Base-by-base conservation (phyloP, 2,329 filamentous ascomycete genomes). In the Cordyceps farinosa region DNA sequence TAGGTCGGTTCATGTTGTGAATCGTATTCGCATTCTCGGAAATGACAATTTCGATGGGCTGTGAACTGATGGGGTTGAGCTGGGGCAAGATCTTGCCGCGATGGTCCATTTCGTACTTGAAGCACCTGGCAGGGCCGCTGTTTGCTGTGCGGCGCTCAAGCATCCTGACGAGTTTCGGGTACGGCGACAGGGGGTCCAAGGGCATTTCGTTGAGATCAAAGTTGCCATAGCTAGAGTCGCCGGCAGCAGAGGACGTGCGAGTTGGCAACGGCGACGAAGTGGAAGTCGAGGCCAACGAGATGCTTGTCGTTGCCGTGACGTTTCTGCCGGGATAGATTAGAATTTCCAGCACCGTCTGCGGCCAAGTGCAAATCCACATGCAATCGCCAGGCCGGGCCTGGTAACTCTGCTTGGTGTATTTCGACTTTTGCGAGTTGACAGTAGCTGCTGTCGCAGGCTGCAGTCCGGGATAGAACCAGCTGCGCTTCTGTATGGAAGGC, bases 311-410 rank as follows among this genome's bases (percentile, higher is more conserved):
- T 8, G 72, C 71, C 66, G 78, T 83, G 60, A 76, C 78, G 67
- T 82, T 84, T 67, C 85, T 81, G 30, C 75, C 73, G 1, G 83
- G 78, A 66, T 85, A 87, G 47, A 87, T 82, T 67, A 85, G 85
- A 3, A 85, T 72, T 58, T 87, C 83, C 5, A 87, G 74, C 3
- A 78, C 75, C 0, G 83, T 85, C 34, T 79, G 76, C 2, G 83
- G 81, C 84, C 84, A 87, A 2, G 76, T 81, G 69, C 84, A 87
- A 29, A 87, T 77, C 84, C 84, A 87, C 1, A 82, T 80, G 63
- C 75, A 81, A 53, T 86, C 83, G 2, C 84, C 84, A 0, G 72
- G 70, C 64, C 77, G 70, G 1, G 76, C 76, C 11, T 71, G 70
- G 3, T 66, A 61, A 6, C 64, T 68, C 38, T 67, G 66, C 56